phyloP scores from a whole-genome alignment of 305 asterid species.

The Rubia peregrina region DNA sequence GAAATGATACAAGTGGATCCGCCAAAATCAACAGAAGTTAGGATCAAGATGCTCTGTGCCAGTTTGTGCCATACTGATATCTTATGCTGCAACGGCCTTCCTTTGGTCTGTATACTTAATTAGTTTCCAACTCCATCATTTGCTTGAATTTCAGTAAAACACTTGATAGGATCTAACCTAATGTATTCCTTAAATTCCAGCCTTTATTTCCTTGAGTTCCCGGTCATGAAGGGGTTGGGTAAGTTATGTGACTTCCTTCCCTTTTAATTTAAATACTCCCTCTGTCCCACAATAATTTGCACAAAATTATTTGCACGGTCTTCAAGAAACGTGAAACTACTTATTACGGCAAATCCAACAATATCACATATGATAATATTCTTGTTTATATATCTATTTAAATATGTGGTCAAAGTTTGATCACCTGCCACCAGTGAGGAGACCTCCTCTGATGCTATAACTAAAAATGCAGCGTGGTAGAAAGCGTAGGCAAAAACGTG shows the following conservation, averaged over 20 bases:
- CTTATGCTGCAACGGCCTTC: slow-evolving; percentile 40
- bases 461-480: slow-evolving; percentile 38
- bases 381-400: too few species aligned
- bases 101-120: slow-evolving; percentile 33
- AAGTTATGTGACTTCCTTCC: slow-evolving; percentile 1
- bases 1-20: slow-evolving; percentile 50
- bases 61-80: slow-evolving; percentile 57
- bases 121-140: not conserved
- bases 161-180: not conserved
- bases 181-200: slow-evolving; percentile 20
- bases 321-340: too few species aligned
- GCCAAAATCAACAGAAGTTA: slow-evolving; percentile 43
- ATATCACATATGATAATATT: too few species aligned
- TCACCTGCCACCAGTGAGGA: too few species aligned
- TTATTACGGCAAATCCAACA: too few species aligned
- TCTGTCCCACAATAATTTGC: too few species aligned
- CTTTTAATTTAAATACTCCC: not conserved
- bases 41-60: slow-evolving; percentile 43
- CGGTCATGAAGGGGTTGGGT: slow-evolving; percentile 88
- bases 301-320: too few species aligned
- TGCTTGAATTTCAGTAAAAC: too few species aligned
- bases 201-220: slow-evolving; percentile 62
- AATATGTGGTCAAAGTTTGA: too few species aligned
- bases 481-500: slow-evolving; percentile 55
- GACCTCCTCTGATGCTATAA: too few species aligned